Evolutionary conservation across 495 filamentous ascomycete genomes (phyloP).

Genomic region (Pseudomonodictys pantanalensis): DNA sequence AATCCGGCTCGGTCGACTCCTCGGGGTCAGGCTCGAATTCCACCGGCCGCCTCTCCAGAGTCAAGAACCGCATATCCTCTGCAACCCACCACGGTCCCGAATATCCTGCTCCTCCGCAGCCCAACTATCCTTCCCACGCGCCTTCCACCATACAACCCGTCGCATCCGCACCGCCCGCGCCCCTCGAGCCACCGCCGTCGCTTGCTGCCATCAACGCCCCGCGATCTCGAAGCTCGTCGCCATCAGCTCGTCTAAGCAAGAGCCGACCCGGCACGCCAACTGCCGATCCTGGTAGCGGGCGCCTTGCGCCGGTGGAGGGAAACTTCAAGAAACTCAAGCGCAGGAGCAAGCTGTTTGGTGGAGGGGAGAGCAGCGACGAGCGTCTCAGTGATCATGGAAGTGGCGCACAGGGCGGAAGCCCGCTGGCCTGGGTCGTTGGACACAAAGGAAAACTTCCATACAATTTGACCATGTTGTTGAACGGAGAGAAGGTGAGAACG

Average conservation of each 20-base stretch:
- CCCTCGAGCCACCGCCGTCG: constrained; percentile 17
- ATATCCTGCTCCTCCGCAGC: constrained; percentile 16
- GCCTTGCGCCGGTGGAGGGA: constrained; percentile 2
- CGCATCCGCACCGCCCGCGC: constrained; percentile 9
- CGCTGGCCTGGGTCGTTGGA: constrained; percentile 31
- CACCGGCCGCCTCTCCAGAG: constrained; percentile 8
- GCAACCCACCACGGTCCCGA: constrained; percentile 14
- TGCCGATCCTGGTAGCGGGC: constrained; percentile 2
- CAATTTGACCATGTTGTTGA: constrained; percentile 29
- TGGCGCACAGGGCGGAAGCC: too few relatives aligned
- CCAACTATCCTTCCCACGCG: not conserved
- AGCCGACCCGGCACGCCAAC: constrained; percentile 19
- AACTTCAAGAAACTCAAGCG: constrained; percentile 19
- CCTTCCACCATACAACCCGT: constrained; percentile 12
- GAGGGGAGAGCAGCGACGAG: constrained; percentile 23
- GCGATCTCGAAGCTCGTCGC: constrained; percentile 16
- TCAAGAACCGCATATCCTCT: constrained; percentile 21
- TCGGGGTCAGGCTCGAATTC: constrained; percentile 9
- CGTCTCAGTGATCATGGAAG: constrained; percentile 2
- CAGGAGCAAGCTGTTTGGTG: constrained; percentile 23
- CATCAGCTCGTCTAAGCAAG: not conserved
- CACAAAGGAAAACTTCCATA: constrained; percentile 28
- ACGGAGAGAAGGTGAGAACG: constrained; percentile 27
- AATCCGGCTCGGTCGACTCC: not conserved
- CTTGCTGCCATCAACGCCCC: constrained; percentile 5